Base-by-base conservation (phyloP, 805 yeast genomes). In the Metschnikowia kofuensis region DNA sequence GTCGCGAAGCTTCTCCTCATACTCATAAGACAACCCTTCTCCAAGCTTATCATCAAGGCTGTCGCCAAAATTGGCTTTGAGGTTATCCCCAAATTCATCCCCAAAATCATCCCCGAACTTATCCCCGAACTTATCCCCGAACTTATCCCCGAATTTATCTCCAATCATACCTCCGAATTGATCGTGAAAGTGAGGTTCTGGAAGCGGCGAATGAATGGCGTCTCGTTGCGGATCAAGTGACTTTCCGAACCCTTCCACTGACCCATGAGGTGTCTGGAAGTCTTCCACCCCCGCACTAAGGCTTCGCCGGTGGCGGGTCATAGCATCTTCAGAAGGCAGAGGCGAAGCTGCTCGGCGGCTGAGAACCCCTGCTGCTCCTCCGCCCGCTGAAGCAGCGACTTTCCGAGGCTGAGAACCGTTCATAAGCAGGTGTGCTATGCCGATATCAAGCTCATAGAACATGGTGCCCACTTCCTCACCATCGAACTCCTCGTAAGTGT, bases 361-460 rank as follows among this genome's bases (percentile, higher is more conserved):
- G 41, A 48, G 51, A 45, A 44, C 57, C 9, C 53, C 59, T 9
- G 52, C 60, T 14, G 61, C 60, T 8, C 52, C 57, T 13, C 59
- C 52, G 13, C 43, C 61, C 26, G 64, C 60, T 7, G 58, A 53
- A 21, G 60, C 61, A 13, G 59, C 60, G 27, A 59, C 35, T 32
- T 51, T 53, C 28, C 31, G 40, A 14, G 52, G 56, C 16, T 43
- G 21, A 21, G 45, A 46, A 9, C 51, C 53, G 13, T 41, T 45
- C 55, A 69, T 64, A 43, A 63, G 68, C 27, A 62, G 54, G 40
- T 68, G 74, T n/a, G 65, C 67, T 56, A 63, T 69, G 27, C 74
- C 68, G 16, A 77, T 68, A 55, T 89, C 92, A 47, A 88, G 75
- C 34, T 82, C 80, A 58, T 78, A 86, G 15, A 87, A 74, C 68